These are phyloP conservation scores for Oligophagozyma castellii DNA, from an alignment of 1,139 yeast species.

Conservation along the genomic window DNA sequence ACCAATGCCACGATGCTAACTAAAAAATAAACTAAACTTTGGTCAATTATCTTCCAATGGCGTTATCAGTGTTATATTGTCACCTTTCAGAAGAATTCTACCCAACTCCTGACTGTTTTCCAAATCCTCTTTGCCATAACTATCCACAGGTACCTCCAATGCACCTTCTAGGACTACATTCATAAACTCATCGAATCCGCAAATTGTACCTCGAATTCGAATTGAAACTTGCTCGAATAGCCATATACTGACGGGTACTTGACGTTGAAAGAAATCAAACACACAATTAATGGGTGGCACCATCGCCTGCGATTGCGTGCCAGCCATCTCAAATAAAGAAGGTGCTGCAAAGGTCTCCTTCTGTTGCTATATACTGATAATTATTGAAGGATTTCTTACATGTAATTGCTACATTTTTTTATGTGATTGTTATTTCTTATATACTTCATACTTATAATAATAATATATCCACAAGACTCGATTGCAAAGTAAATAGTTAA, in stretches of 20 bases:
- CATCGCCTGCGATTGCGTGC: too few species aligned
- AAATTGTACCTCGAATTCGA: constrained; percentile 69
- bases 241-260: constrained; percentile 72
- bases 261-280: constrained; percentile 76
- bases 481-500: too few species aligned
- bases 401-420: too few species aligned
- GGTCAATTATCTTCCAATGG: constrained; percentile 17
- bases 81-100: constrained; percentile 76
- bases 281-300: constrained; percentile 87
- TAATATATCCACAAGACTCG: too few species aligned
- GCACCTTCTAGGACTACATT: constrained; percentile 90
- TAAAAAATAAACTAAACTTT: too few species aligned
- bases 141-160: constrained; percentile 40
- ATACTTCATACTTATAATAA: too few species aligned
- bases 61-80: constrained; percentile 75
- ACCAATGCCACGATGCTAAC: constrained; percentile 1
- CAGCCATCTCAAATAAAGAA: too few species aligned
- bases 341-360: too few species aligned
- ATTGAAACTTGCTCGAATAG: constrained; percentile 69
- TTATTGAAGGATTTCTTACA: too few species aligned
- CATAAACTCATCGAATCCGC: constrained; percentile 97
- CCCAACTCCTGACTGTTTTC: constrained; percentile 37
- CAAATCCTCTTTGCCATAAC: constrained; percentile 16
- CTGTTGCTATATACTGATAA: too few species aligned
- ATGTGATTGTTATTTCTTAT: too few species aligned